Percentiles rank a stretch among this genome's conserved stretches.
Evolutionary conservation across 164 flowering plant species (phyloP).

Genomic region (Nymphaea colorata): DNA sequence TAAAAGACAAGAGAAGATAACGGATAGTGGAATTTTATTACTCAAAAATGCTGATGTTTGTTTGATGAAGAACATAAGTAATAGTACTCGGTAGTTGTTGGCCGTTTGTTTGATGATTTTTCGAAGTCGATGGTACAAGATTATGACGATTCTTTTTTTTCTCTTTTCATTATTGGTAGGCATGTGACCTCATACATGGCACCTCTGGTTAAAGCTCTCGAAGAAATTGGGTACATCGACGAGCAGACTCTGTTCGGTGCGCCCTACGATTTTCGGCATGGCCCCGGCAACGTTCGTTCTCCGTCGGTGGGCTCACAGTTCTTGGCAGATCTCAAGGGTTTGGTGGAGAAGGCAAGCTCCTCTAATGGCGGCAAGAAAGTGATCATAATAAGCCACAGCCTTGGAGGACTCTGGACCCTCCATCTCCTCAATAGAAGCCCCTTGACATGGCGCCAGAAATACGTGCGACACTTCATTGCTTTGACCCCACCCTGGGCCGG

Average conservation of each 20-base stretch:
- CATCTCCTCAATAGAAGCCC: conserved; percentile 65
- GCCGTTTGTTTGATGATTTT: too few species aligned
- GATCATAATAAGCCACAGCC: conserved; percentile 72
- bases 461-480: conserved; percentile 63
- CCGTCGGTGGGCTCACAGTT: conserved; percentile 47
- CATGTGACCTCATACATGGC: conserved; percentile 59
- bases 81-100: too few species aligned
- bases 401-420: conserved; percentile 70
- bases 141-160: too few species aligned
- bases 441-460: conserved; percentile 43
- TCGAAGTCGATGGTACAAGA: too few species aligned
- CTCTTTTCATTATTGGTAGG: conserved; percentile 20
- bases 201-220: conserved; percentile 47
- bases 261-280: conserved; percentile 88
- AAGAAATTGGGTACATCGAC: conserved; percentile 43
- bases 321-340: conserved; percentile 42
- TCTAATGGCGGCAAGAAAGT: conserved; percentile 62
- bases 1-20: too few species aligned
- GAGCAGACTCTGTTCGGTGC: conserved; percentile 77
- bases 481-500: conserved; percentile 90
- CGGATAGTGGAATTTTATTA: too few species aligned
- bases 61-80: too few species aligned
- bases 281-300: conserved; percentile 62
- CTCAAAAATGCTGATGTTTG: background rate
- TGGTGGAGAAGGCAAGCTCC: conserved; percentile 52